Evolutionary conservation across 208 protist species (phyloP).

Genomic region (Leptomonas pyrrhocoris): DNA sequence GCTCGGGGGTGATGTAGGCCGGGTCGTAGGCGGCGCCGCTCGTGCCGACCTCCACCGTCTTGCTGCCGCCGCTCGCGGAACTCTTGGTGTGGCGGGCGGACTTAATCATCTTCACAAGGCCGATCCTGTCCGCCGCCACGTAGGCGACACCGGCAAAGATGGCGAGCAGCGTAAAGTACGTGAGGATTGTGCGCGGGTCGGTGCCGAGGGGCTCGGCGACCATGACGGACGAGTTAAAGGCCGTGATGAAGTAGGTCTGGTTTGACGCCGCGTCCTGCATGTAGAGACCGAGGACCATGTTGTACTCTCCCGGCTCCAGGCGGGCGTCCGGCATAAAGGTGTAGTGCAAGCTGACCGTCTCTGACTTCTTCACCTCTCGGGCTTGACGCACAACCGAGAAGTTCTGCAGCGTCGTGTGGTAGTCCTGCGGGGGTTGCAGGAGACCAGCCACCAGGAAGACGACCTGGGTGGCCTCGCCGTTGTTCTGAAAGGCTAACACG

Average conservation of each 20-base stretch:
- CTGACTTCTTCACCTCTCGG: slow-evolving; percentile 52
- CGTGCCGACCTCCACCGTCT: slow-evolving; percentile 39
- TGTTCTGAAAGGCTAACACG: slow-evolving; percentile 79
- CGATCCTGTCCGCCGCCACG: slow-evolving; percentile 44
- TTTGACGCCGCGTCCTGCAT: slow-evolving; percentile 66
- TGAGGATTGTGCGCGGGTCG: slow-evolving; percentile 84
- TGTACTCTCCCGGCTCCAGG: slow-evolving; percentile 85
- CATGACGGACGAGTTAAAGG: slow-evolving; percentile 79
- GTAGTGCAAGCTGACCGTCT: slow-evolving; percentile 84
- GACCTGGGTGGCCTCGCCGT: slow-evolving; percentile 39
- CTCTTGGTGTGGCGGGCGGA: slow-evolving; percentile 13
- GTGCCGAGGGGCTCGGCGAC: slow-evolving; percentile 70
- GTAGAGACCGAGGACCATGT: slow-evolving; percentile 83
- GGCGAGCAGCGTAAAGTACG: slow-evolving; percentile 77
- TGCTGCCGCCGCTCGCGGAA: slow-evolving; percentile 6
- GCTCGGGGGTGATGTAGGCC: slow-evolving; percentile 84
- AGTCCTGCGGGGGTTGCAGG: slow-evolving; percentile 50
- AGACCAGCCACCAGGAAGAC: slow-evolving; percentile 64
- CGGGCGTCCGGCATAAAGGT: slow-evolving; percentile 69
- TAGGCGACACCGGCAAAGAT: slow-evolving; percentile 65
- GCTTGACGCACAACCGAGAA: slow-evolving; percentile 86
- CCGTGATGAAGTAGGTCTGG: slow-evolving; percentile 63
- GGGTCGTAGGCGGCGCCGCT: slow-evolving; percentile 67
- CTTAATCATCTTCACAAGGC: slow-evolving; percentile 50
- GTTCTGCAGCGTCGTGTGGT: slow-evolving; percentile 77